These are phyloP conservation scores for Stentor coeruleus DNA, from an alignment of 73 alveolate genomes.

Conservation along the genomic window DNA sequence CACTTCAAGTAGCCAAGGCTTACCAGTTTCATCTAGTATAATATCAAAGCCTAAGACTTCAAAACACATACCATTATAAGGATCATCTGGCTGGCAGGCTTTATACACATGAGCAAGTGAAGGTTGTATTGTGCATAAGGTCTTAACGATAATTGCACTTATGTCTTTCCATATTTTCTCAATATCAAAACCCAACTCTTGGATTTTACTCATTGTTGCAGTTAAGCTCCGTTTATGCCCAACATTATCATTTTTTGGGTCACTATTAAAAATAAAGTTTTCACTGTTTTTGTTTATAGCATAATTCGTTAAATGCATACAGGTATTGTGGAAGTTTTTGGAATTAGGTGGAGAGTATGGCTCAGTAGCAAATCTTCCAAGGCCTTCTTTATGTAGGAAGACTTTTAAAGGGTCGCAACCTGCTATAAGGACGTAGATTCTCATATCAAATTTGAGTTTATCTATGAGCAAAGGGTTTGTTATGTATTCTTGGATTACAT, in stretches of 20 bases:
- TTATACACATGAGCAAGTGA: conserved; percentile 52
- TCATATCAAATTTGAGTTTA: conserved; percentile 81
- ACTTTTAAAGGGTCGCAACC: conserved; percentile 84
- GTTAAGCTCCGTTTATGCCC: conserved; percentile 71
- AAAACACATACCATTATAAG: conserved; percentile 52
- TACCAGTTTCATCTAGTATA: conserved; percentile 52
- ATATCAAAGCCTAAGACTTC: conserved; percentile 72
- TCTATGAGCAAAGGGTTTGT: conserved; percentile 84
- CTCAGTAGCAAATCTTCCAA: conserved; percentile 88
- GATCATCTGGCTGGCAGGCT: conserved; percentile 54
- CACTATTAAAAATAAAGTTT: conserved; percentile 55
- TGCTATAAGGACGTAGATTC: conserved; percentile 81
- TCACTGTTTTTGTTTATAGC: conserved; percentile 70
- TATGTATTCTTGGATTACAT: conserved; percentile 71
- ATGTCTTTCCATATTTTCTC: conserved; percentile 48
- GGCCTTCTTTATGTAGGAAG: conserved; percentile 84
- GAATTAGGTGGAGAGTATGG: conserved; percentile 60
- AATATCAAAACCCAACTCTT: conserved; percentile 40
- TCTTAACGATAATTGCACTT: conserved; percentile 48
- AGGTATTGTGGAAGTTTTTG: conserved; percentile 51
- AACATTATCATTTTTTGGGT: conserved; percentile 47
- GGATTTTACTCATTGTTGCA: conserved; percentile 38
- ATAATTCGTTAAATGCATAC: conserved; percentile 74
- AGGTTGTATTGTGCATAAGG: conserved; percentile 47
- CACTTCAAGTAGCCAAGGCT: conserved; percentile 86